phyloP scores from a whole-genome alignment of 257 asterid species.

The Nyctanthes arbortristis region DNA sequence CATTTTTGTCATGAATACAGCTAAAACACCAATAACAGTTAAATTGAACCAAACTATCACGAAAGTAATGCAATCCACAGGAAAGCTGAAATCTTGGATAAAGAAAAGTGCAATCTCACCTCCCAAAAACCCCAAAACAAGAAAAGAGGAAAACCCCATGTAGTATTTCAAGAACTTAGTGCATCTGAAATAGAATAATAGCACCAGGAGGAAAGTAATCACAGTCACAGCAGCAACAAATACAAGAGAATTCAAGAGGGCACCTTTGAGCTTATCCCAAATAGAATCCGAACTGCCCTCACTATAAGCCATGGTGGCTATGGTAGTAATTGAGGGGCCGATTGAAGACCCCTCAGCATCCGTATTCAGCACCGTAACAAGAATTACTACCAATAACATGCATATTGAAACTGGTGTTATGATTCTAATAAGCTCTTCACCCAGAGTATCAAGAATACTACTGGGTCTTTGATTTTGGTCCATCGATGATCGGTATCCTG shows the following conservation, averaged over 20 bases:
- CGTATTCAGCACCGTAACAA: slow-evolving; percentile 67
- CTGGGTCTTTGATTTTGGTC: slow-evolving; percentile 58
- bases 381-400: slow-evolving; percentile 78
- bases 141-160: slow-evolving; percentile 92
- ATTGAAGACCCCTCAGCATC: slow-evolving; percentile 36
- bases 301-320: slow-evolving; percentile 78
- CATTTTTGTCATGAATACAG: slow-evolving; percentile 70
- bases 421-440: slow-evolving; percentile 92
- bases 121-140: slow-evolving; percentile 87
- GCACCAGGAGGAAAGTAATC: slow-evolving; percentile 80
- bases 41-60: slow-evolving; percentile 65
- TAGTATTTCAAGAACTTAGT: slow-evolving; percentile 93
- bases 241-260: slow-evolving; percentile 83
- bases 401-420: slow-evolving; percentile 91
- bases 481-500: slow-evolving; percentile 41
- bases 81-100: slow-evolving; percentile 52
- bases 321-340: slow-evolving; percentile 44
- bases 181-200: slow-evolving; percentile 86
- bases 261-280: slow-evolving; percentile 96
- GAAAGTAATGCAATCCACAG: slow-evolving; percentile 76
- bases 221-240: slow-evolving; percentile 79
- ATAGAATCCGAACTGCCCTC: slow-evolving; percentile 75
- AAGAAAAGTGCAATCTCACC: slow-evolving; percentile 71
- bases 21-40: slow-evolving; percentile 77
- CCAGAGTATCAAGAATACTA: slow-evolving; percentile 68